Base-by-base conservation (phyloP, 1,284 basidiomycete species). In the Heliocybe sulcata region DNA sequence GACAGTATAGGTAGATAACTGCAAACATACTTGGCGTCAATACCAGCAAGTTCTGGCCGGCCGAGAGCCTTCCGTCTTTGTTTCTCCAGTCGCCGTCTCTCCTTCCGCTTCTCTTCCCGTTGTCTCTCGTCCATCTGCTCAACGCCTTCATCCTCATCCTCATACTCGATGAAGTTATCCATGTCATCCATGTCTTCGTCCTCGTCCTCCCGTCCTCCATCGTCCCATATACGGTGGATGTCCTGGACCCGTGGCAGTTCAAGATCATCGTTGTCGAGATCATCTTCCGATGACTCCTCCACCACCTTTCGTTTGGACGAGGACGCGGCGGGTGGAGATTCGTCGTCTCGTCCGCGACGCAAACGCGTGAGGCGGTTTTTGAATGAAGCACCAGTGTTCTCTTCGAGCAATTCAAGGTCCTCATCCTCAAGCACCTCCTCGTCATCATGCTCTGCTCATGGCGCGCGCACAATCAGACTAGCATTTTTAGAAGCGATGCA, bases 341-440 rank as follows among this genome's bases (percentile, higher is more conserved):
- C 79, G 10, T 83, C 83, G 61, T 83, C 81, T 59, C 84, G 80
- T 35, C 83, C 85, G 54, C 88, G 83, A 58, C 87, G 83, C 47
- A 91, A 77, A 59, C 90, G 82, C 60, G 85, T 88, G 45, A 92
- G 75, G 63, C 78, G 81, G 63, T 74, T 79, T 64, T 77, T 74
- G 62, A 75, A 80, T 70, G 83, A 85, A 2, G 81, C 80, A 9
- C 96, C 94, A 2, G 93, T 94, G 64, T 98, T 99, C 77, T 99
- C 97, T 65, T 92, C 92, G 22, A 99, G 70, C 9, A 99, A 79
- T 54, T 96, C 95, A 54, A 99, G 72, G 66, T 99, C 97, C 65
- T 99, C 97, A 54, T 98, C 96, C 61, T 97, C 94, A 47, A 98
- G 74, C n/a, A 77, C 90, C 57, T 87, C 84, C 26, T 87, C 82